These are phyloP conservation scores for Aspergillus asperescens DNA, from an alignment of 495 filamentous ascomycete genomes.

Conservation along the genomic window DNA sequence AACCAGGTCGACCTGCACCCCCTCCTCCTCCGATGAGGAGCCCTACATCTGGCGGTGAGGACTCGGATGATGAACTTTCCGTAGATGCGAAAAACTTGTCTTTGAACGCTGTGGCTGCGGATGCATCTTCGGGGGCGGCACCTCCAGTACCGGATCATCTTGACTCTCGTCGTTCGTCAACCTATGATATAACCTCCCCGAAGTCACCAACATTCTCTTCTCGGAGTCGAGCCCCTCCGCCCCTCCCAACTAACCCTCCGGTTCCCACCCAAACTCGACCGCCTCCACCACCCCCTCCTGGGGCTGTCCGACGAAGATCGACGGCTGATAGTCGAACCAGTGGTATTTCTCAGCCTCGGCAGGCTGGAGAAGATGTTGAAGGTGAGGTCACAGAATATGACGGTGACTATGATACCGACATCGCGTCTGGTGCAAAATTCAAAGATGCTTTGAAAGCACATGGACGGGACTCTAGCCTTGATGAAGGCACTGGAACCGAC, in stretches of 20 bases:
- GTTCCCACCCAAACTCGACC: constrained; percentile 54
- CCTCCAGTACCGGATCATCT: constrained; percentile 45
- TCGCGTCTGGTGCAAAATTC: constrained; percentile 79
- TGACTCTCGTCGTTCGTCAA: constrained; percentile 38
- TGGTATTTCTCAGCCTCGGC: constrained; percentile 33
- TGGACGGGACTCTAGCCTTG: constrained; percentile 67
- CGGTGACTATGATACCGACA: constrained; percentile 97
- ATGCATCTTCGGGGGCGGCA: constrained; percentile 42
- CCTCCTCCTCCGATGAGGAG: constrained; percentile 43
- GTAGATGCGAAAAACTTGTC: constrained; percentile 49
- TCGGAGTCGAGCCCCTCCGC: constrained; percentile 49
- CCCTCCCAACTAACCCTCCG: constrained; percentile 45
- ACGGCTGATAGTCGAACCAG: constrained; percentile 51
- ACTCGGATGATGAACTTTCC: constrained; percentile 93
- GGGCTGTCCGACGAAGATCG: constrained; percentile 51
- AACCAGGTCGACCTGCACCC: constrained; percentile 54
- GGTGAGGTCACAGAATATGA: constrained; percentile 93
- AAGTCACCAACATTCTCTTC: constrained; percentile 39
- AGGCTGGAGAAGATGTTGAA: constrained; percentile 57
- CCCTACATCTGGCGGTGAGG: constrained; percentile 67
- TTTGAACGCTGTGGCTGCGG: constrained; percentile 25
- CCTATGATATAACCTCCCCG: constrained; percentile 46
- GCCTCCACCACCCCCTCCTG: constrained; percentile 75
- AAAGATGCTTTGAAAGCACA: constrained; percentile 89
- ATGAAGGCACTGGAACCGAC: constrained; percentile 51